These are phyloP conservation scores for Prunus mume DNA, from an alignment of 306 rosid species.

Conservation along the genomic window DNA sequence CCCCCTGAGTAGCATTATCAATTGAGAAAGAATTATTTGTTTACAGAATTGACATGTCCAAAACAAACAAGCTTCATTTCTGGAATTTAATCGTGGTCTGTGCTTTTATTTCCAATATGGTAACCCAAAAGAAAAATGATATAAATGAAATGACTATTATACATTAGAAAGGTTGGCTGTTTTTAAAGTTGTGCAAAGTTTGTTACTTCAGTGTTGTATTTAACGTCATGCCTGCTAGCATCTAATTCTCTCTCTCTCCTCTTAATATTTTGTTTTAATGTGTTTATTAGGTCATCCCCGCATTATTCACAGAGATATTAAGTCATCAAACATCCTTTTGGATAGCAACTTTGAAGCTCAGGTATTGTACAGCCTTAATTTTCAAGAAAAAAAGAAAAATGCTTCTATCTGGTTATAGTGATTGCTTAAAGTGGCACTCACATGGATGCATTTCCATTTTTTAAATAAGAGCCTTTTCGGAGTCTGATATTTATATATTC, in stretches of 20 bases:
- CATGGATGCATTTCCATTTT: not conserved
- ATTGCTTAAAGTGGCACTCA: not conserved
- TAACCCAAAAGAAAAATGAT: not conserved
- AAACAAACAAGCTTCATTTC: not conserved
- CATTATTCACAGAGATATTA: conserved; percentile 96
- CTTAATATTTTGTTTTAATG: conserved; percentile 16
- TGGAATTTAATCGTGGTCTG: not conserved
- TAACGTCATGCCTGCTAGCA: not conserved
- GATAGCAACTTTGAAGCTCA: conserved; percentile 84
- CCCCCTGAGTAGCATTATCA: not conserved
- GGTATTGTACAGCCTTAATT: conserved; percentile 38
- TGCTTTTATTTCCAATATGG: not conserved
- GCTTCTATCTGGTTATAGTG: not conserved
- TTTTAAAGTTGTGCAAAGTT: not conserved
- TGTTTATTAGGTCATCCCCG: conserved; percentile 92
- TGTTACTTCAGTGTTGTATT: not conserved
- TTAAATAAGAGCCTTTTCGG: not conserved
- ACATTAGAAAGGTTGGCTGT: not conserved
- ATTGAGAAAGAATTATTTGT: not conserved
- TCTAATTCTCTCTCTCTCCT: not conserved
- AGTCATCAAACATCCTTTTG: conserved; percentile 95
- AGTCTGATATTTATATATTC: not conserved
- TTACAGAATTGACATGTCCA: not conserved
- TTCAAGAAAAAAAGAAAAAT: not conserved
- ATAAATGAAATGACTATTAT: not conserved